A percentile compares a stretch with the other conserved stretches of the same genome.
Conservation (phyloP, 768 basidiomycete species). For the Tremella fuciformis region DNA sequence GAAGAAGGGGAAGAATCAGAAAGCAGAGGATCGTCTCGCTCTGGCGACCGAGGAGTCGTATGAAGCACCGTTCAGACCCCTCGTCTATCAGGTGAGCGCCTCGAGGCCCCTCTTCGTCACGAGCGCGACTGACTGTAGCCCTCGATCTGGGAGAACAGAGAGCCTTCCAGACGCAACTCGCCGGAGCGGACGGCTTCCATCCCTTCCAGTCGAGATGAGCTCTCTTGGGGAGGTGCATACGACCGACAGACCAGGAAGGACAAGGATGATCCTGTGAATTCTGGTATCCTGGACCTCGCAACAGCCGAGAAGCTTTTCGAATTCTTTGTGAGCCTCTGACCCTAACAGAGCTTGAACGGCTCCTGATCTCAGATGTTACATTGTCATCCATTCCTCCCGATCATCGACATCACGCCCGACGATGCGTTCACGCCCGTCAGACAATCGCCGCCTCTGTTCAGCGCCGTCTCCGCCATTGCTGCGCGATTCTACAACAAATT, state of each 20-base stretch:
- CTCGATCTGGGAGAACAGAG: constrained; percentile 38
- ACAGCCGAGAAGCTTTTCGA: constrained; percentile 34
- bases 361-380: constrained; percentile 7
- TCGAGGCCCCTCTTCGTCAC: neutral
- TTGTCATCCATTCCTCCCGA: constrained; percentile 41
- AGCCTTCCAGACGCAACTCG: constrained; percentile 32
- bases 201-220: constrained; percentile 26
- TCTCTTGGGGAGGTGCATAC: constrained; percentile 10
- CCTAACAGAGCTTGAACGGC: no score
- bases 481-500: constrained; percentile 34
- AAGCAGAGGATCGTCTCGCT: constrained; percentile 30
- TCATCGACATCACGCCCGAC: constrained; percentile 32
- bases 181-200: constrained; percentile 19
- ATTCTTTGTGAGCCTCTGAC: constrained; percentile 25
- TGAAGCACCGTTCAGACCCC: constrained; percentile 40
- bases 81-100: constrained; percentile 30
- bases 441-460: constrained; percentile 32
- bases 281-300: constrained; percentile 22
- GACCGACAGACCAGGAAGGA: constrained; percentile 15
- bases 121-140: constrained; percentile 15
- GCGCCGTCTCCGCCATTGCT: constrained; percentile 31
- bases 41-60: constrained; percentile 27
- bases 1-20: constrained; percentile 25
- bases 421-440: constrained; percentile 31
- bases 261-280: constrained; percentile 37